Evolutionary conservation across 352 stramenopile species (phyloP), one percentile per base, ranked within the genome.

Genomic region (Globisporangium apiculatum): DNA sequence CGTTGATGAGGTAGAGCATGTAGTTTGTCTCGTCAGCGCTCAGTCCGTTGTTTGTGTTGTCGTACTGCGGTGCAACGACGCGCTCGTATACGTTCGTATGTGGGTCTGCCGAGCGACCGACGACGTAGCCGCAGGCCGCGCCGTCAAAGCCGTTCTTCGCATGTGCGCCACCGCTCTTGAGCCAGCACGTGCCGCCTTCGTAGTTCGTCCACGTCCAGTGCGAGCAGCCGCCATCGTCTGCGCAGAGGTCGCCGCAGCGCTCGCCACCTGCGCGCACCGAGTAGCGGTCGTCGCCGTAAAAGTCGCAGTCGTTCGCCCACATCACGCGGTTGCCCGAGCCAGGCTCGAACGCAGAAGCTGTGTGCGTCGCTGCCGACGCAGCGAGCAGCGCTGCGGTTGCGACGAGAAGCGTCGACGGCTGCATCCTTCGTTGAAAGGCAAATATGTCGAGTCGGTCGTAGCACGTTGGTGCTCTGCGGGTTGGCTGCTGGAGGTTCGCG

Each of bases 131-230:
- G 35, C 68, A 79, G 15, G 57, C 64, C 11, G 55, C 62, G 14
- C 68, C 71, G 40, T 58, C 69, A 48, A 65, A 57, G 4, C 38
- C 65, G 35, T 38, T 55, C 43, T 62, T 58, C 8, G 57, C 40
- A 35, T 50, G 57, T 6, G 57, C 64, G 37, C 17, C 24, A 35
- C 43, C 18, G 14, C 53, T 71, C 65, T 87, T 89, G 31, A 89
- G 68, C 62, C 63, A 86, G 64, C 79, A 89, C 10, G 73, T 83
- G 31, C 77, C 76, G 7, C 71, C 72, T 38, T 64, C 69, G 57
- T 75, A 69, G 58, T 73, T 72, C 14, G 60, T 75, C 76, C 78
- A 88, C 15, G 74, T 79, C 72, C 72, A 82, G 61, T 79, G 72
- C 15, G 68, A 68, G 64, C 72, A 82, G 14, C 61, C 6, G 5